phyloP scores from a whole-genome alignment of 108 stramenopile genomes.

The Hondaea fermentalgiana region DNA sequence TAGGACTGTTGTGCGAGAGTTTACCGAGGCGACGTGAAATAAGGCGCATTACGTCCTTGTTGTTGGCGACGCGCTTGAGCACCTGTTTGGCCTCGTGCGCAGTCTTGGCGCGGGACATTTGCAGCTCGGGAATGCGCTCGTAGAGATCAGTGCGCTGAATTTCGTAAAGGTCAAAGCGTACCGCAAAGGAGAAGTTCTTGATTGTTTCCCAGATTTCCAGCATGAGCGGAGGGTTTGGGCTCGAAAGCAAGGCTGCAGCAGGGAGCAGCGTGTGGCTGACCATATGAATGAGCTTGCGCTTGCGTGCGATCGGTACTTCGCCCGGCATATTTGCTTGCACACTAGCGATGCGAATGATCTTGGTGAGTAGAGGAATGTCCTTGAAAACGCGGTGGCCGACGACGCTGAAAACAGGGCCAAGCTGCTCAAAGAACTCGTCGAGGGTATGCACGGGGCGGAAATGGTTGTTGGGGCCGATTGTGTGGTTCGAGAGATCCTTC shows the following conservation, averaged over 20 bases:
- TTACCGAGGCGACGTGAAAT: conserved; percentile 55
- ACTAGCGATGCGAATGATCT: background rate
- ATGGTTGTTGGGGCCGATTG: background rate
- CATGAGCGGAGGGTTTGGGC: background rate
- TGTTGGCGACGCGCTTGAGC: background rate
- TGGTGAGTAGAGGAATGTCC: background rate
- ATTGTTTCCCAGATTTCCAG: background rate
- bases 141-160: background rate
- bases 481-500: background rate
- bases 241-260: background rate
- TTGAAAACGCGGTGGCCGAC: background rate
- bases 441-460: background rate
- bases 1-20: conserved; percentile 69
- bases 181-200: background rate
- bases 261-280: background rate
- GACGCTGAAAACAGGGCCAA: background rate
- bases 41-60: background rate
- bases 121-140: background rate
- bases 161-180: background rate
- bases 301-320: background rate
- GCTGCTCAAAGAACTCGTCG: background rate
- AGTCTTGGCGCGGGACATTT: background rate
- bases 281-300: background rate
- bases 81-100: background rate
- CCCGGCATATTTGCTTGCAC: background rate